Percentiles rank a stretch among this genome's conserved stretches.
Evolutionary conservation across 805 yeast genomes (phyloP).

Genomic region (Grigorovia transvaalensis): DNA sequence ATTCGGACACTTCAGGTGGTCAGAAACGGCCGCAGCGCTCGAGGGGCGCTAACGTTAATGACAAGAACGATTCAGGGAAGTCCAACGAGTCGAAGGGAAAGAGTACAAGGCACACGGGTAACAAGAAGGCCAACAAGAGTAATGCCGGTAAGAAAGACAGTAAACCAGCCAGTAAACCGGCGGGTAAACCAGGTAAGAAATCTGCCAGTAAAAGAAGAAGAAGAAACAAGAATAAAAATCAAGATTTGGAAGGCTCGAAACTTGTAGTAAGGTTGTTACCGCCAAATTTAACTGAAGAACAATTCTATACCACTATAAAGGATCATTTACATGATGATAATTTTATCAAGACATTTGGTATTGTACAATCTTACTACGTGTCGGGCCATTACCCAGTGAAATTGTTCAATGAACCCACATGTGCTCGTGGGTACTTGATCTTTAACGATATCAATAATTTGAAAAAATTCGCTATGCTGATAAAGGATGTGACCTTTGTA

Average conservation of each 20-base stretch:
- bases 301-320: constrained; percentile 18
- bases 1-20: background rate
- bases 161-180: background rate
- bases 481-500: constrained; percentile 26
- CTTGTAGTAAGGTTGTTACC: constrained; percentile 36
- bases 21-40: background rate
- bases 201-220: constrained; percentile 2
- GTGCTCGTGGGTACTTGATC: constrained; percentile 35
- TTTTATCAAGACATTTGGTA: constrained; percentile 21
- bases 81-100: background rate
- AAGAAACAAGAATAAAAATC: constrained; percentile 3
- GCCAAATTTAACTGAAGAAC: constrained; percentile 30
- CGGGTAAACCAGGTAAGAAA: background rate
- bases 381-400: constrained; percentile 22
- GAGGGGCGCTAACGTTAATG: background rate
- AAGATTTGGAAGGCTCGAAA: constrained; percentile 11
- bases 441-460: constrained; percentile 27
- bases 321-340: background rate
- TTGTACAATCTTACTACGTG: constrained; percentile 25
- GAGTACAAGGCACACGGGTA: background rate
- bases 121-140: background rate
- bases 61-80: constrained; percentile 4
- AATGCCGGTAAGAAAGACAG: background rate
- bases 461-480: constrained; percentile 23
- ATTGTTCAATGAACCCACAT: constrained; percentile 30